Percentiles rank a stretch among this genome's conserved stretches.
Evolutionary conservation across 768 basidiomycete genomes (phyloP).

Genomic region (Gloeophyllum trabeum): DNA sequence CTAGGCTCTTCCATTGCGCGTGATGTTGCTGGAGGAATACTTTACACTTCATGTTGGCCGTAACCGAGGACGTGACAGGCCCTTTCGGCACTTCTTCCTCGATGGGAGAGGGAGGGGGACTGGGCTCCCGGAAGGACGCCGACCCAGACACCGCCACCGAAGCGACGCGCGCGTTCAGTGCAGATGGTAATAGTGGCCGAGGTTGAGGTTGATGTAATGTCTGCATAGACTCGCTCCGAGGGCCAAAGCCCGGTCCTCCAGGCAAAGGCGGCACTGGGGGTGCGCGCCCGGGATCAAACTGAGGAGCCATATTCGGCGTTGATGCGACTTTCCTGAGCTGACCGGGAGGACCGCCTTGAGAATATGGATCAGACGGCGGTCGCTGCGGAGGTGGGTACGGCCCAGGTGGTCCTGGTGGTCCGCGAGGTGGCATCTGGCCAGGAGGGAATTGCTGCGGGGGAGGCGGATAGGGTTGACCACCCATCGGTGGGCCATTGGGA

Average conservation of each 20-base stretch:
- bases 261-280: neutral
- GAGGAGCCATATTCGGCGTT: neutral
- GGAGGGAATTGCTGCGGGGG: neutral
- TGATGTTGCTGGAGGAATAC: slow-evolving; percentile 93
- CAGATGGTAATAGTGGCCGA: slow-evolving; percentile 53
- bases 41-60: slow-evolving; percentile 96
- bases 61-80: slow-evolving; percentile 66
- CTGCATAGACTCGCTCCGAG: too few relatives aligned
- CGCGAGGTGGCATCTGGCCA: neutral
- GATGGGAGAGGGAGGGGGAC: slow-evolving; percentile 78
- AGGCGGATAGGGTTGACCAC: neutral
- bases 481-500: neutral
- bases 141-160: slow-evolving; percentile 26
- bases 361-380: neutral
- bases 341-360: neutral
- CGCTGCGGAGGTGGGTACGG: neutral
- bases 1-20: slow-evolving; percentile 96
- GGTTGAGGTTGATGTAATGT: slow-evolving; percentile 20
- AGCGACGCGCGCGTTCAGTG: slow-evolving; percentile 38
- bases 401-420: too few relatives aligned
- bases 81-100: slow-evolving; percentile 43
- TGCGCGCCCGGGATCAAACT: neutral
- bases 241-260: neutral
- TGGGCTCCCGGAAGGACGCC: slow-evolving; percentile 49
- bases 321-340: neutral